phyloP scores from a whole-genome alignment of 1,284 basidiomycete genomes.

The Trichosporon sp. region DNA sequence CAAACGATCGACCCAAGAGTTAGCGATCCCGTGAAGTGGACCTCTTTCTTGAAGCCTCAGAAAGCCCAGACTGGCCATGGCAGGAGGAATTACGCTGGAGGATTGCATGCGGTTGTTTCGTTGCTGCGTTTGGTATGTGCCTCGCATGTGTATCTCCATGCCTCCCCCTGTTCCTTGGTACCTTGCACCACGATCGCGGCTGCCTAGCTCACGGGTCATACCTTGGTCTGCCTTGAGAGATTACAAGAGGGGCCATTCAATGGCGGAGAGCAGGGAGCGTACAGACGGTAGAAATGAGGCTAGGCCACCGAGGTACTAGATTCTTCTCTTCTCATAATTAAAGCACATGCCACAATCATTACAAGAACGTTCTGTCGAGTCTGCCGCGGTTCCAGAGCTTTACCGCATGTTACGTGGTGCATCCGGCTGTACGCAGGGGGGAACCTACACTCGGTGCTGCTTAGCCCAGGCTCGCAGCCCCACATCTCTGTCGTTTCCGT shows the following conservation, averaged over 20 bases:
- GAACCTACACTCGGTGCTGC: not conserved
- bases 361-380: constrained; percentile 4
- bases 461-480: not conserved
- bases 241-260: not conserved
- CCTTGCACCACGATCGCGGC: not conserved
- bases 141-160: not conserved
- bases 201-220: not conserved
- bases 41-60: not conserved
- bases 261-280: not conserved
- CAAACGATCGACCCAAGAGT: not conserved
- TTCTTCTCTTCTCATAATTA: constrained; percentile 7
- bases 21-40: not conserved
- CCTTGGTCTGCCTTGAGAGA: not conserved
- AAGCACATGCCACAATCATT: constrained; percentile 7
- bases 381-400: not conserved
- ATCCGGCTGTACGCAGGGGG: not conserved
- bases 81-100: not conserved
- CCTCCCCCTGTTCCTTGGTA: constrained; percentile 7
- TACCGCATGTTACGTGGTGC: not conserved
- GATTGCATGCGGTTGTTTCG: not conserved
- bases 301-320: not conserved
- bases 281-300: not conserved
- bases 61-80: no score
- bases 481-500: not conserved
- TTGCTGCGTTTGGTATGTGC: constrained; percentile 16